Evolutionary conservation across 805 yeast species (phyloP), one percentile per base, ranked within the genome.

Genomic region (Candida takata): DNA sequence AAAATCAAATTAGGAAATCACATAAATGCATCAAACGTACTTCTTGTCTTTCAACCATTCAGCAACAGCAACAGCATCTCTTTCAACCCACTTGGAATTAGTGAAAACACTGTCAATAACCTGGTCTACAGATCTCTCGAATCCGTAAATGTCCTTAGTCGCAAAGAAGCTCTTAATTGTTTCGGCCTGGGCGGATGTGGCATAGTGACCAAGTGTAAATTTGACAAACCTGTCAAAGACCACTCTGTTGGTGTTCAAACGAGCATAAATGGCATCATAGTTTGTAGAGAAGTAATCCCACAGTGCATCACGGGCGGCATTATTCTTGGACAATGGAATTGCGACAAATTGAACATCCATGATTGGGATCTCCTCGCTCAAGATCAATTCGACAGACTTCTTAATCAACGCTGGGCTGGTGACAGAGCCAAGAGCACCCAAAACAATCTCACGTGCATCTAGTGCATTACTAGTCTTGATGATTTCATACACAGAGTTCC

Each of bases 311-410:
- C 79, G 66, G 55, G 95, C 94, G 27, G 62, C 67, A 27, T 64
- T 68, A 49, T 77, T 76, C 16, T 71, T 53, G 43, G 81, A 64
- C 62, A 85, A 65, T 28, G 90, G 85, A 38, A 64, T 70, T 72
- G 86, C 70, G 40, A 95, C 85, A 45, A 77, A 70, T 61, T 76
- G 77, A 30, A 81, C 69, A 57, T 84, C 94, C 69, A 84, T 92
- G 52, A 76, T 77, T 39, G 83, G 67, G 27, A 67, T 59, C 26
- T 72, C 58, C 23, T 77, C 77, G 37, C 76, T 70, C 40, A 79
- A 65, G 39, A 79, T 58, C 52, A 69, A 64, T 3, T 55, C 64
- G 16, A 77, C 60, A 2, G 84, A 71, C 61, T 70, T 74, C 47
- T 70, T 61, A 36, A 77, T 64, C 29, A 79, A 57, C 29, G 60